phyloP scores from a whole-genome alignment of 2,329 filamentous ascomycete genomes.

The Eutypa lata region DNA sequence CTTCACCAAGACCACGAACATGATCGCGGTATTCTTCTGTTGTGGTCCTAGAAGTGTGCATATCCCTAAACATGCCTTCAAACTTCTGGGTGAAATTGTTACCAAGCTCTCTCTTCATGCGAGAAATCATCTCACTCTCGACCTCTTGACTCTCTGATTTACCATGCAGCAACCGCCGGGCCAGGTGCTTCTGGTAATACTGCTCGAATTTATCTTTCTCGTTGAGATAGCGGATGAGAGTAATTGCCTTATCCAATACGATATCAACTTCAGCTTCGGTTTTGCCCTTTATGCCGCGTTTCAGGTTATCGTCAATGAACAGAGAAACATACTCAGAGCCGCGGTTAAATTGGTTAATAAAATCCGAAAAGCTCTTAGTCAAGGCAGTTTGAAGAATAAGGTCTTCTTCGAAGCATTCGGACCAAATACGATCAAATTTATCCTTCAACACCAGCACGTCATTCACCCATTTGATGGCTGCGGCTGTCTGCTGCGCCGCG shows the following conservation, averaged over 20 bases:
- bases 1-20: slow-evolving; percentile 50
- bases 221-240: slow-evolving; percentile 79
- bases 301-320: slow-evolving; percentile 95
- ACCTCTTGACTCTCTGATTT: slow-evolving; percentile 89
- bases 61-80: slow-evolving; percentile 97
- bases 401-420: slow-evolving; percentile 69
- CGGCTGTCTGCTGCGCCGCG: slow-evolving; percentile 75
- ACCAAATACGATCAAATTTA: slow-evolving; percentile 82
- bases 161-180: slow-evolving; percentile 79
- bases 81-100: slow-evolving; percentile 91
- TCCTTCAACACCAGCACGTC: slow-evolving; percentile 82
- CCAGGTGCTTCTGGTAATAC: slow-evolving; percentile 97
- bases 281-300: slow-evolving; percentile 89
- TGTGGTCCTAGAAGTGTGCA: slow-evolving; percentile 82
- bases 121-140: slow-evolving; percentile 91
- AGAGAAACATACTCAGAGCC: slow-evolving; percentile 91
- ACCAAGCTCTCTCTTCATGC: slow-evolving; percentile 95
- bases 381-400: slow-evolving; percentile 76
- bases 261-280: slow-evolving; percentile 82
- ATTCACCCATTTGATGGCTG: slow-evolving; percentile 93
- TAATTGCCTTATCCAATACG: slow-evolving; percentile 85
- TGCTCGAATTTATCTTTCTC: slow-evolving; percentile 95
- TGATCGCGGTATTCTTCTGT: slow-evolving; percentile 73
- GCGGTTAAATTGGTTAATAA: slow-evolving; percentile 86
- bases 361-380: slow-evolving; percentile 83